These are phyloP conservation scores for Paraphaeosphaeria sporulosa DNA, from an alignment of 2,329 filamentous ascomycete species.

Conservation along the genomic window DNA sequence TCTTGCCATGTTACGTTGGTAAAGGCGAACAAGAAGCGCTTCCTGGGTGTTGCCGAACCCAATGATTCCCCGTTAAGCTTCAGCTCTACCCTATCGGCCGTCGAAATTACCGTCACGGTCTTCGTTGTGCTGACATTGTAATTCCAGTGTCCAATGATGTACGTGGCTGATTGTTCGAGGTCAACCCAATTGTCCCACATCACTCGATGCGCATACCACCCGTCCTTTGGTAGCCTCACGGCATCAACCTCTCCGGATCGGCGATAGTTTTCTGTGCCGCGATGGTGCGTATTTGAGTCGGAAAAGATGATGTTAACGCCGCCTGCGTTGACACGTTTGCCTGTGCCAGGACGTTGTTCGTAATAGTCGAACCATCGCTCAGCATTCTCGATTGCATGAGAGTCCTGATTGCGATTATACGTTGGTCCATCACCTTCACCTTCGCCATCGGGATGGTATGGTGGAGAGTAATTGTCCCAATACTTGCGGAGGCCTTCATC, in stretches of 20 bases:
- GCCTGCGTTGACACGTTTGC: neutral
- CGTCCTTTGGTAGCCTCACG: neutral
- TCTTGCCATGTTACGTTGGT: neutral
- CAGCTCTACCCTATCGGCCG: neutral
- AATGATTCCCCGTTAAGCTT: neutral
- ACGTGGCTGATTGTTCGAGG: neutral
- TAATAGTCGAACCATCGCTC: neutral
- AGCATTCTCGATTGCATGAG: neutral
- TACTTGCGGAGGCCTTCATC: conserved; percentile 1
- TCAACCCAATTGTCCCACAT: conserved; percentile 4
- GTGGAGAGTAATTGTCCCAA: neutral
- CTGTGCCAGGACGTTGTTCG: neutral
- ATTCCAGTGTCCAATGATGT: conserved; percentile 1
- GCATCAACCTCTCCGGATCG: conserved; percentile 1
- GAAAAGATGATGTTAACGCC: neutral
- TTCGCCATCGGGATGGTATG: neutral
- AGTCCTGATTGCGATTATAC: neutral
- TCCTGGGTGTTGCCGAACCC: neutral
- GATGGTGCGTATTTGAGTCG: neutral
- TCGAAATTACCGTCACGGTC: neutral
- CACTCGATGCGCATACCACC: neutral
- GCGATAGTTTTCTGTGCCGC: neutral
- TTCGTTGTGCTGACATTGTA: neutral
- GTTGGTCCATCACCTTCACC: neutral
- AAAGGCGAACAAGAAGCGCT: neutral